Base-by-base conservation (phyloP, 257 asterid species). In the Solanum rostratum region DNA sequence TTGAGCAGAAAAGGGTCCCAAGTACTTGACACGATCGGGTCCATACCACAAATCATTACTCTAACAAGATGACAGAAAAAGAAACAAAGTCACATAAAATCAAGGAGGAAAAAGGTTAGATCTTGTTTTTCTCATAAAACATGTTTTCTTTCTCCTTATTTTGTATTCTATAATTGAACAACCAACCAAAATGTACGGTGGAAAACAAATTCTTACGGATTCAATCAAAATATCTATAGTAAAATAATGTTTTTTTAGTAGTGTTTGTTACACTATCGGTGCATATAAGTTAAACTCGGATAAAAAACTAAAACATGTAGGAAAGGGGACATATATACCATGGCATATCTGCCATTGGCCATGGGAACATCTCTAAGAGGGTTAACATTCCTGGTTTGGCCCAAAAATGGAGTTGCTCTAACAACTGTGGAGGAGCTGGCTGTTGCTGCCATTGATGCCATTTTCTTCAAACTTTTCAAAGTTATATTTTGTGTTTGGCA, bases 371-470 rank as follows among this genome's bases (percentile, higher is more conserved):
- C 94, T 88, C 89, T 90, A 79, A 93, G 91, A 50, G 97, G 95
- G 53, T 88, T 93, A 82, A 86, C 88, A 73, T 82, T 91, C 90
- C 87, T 93, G 91, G 89, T 81, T 84, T 91, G 93, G 55, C 97
- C 97, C 92, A 94, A 91, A 90, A 94, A 93, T 60, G 97, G 95
- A 11, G 95, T 92, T 52, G 92, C 92, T 90, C 90, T 89, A 5
- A 94, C 89, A 71, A 90, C 90, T 63, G 91, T 78, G 86, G 90
- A 86, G 88, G 97, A 88, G 90, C 94, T 92, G 19, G 94, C 91
- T 52, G 90, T 46, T 19, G 93, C 90, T 80, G 96, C 94, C 95
- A 92, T 89, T 76, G 95, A 88, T 85, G 94, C 90, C 91, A 91
- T 91, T 70, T 82, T 81, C 69, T 43, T 41, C 74, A 27, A 37